These are phyloP conservation scores for Moelleriella libera DNA, from an alignment of 2,329 filamentous ascomycete species.

Conservation along the genomic window DNA sequence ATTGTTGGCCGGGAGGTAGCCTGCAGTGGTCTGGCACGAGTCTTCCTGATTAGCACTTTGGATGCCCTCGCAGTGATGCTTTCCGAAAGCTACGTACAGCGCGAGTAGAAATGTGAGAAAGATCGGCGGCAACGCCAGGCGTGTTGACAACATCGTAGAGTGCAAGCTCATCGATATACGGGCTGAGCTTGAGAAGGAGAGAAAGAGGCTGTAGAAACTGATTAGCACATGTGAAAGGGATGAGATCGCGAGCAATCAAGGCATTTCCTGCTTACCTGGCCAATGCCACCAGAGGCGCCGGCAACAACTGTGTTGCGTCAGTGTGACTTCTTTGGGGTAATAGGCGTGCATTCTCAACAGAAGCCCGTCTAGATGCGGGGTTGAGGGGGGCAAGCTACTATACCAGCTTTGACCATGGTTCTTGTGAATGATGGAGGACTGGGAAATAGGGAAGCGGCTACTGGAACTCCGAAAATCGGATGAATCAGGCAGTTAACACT, in stretches of 20 bases:
- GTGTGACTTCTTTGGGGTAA: background rate
- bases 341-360: background rate
- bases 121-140: conserved; percentile 86
- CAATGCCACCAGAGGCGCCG: conserved; percentile 96
- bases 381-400: conserved; percentile 11
- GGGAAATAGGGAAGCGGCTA: background rate
- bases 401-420: conserved; percentile 48
- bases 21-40: conserved; percentile 56
- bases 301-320: conserved; percentile 50
- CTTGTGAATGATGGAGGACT: conserved; percentile 8
- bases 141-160: conserved; percentile 99
- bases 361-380: conserved; percentile 9
- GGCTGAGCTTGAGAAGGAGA: conserved; percentile 83
- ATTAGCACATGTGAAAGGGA: conserved; percentile 4
- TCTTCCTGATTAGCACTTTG: background rate
- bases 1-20: conserved; percentile 75
- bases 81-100: conserved; percentile 38
- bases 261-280: conserved; percentile 51
- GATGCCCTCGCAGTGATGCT: no score
- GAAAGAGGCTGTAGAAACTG: conserved; percentile 61
- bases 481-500: no score
- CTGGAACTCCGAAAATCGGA: no score
- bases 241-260: background rate
- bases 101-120: conserved; percentile 90
- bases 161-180: conserved; percentile 79